Evolutionary conservation across 106 monocot species (phyloP).

Genomic region (Dioscorea dumetorum): DNA sequence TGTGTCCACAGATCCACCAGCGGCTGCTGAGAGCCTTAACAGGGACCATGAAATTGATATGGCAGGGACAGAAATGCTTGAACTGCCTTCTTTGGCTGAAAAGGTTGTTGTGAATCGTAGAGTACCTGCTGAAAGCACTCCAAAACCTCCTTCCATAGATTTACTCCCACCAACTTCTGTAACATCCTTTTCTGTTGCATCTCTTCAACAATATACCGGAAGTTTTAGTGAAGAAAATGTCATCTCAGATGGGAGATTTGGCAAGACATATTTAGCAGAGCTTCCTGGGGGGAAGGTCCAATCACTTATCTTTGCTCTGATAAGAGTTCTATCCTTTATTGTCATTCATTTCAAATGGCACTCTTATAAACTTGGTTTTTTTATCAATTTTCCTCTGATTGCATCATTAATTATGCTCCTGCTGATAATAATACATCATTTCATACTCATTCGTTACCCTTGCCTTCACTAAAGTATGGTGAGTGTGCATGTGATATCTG

Average conservation of each 20-base stretch:
- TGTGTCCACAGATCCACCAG: constrained; percentile 25
- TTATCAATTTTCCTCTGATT: too few species aligned
- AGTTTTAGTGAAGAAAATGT: constrained; percentile 90
- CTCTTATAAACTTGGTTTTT: too few species aligned
- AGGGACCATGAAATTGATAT: constrained; percentile 24
- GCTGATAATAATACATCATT: too few species aligned
- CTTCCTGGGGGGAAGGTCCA: constrained; percentile 80
- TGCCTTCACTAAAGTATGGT: too few species aligned
- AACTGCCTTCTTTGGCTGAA: constrained; percentile 24
- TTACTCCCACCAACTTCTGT: constrained; percentile 37
- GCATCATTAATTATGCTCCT: too few species aligned
- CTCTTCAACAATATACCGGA: constrained; percentile 90
- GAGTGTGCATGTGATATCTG: too few species aligned
- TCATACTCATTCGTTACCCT: too few species aligned
- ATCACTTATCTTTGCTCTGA: not conserved
- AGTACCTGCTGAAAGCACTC: constrained; percentile 21
- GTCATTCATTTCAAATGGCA: too few species aligned
- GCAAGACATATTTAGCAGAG: constrained; percentile 74
- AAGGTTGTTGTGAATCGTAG: constrained; percentile 3
- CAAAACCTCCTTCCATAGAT: constrained; percentile 16
- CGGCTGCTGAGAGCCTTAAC: constrained; percentile 26
- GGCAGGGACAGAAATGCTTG: constrained; percentile 19
- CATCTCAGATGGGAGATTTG: constrained; percentile 65
- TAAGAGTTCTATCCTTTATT: not conserved
- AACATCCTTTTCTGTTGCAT: constrained; percentile 73